Conservation (phyloP, 352 stramenopile species). For the Elongisporangium anandrum region DNA sequence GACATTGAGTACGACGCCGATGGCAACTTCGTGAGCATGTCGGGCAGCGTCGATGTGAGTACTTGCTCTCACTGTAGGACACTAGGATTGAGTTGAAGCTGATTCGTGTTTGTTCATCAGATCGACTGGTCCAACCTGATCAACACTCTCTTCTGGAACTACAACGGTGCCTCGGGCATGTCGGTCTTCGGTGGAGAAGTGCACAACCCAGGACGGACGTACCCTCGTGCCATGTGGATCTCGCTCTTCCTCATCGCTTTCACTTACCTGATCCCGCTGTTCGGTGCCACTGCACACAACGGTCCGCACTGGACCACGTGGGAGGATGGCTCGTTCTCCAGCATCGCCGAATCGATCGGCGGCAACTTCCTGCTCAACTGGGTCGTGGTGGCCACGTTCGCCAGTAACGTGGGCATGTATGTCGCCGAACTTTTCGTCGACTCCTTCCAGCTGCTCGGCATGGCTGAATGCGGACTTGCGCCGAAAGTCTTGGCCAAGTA, state of each 20-base stretch:
- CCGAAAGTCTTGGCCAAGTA: slow-evolving; percentile 77
- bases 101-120: slow-evolving; percentile 7
- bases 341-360: slow-evolving; percentile 78
- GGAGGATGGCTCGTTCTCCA: slow-evolving; percentile 88
- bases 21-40: slow-evolving; percentile 36
- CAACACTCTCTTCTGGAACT: slow-evolving; percentile 96
- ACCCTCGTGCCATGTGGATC: slow-evolving; percentile 79
- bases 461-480: slow-evolving; percentile 83
- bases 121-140: slow-evolving; percentile 84
- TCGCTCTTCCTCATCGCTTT: slow-evolving; percentile 75
- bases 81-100: background rate
- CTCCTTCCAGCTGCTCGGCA: slow-evolving; percentile 82
- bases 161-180: slow-evolving; percentile 89
- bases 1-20: slow-evolving; percentile 28
- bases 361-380: slow-evolving; percentile 84
- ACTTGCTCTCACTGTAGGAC: background rate
- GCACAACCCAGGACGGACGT: slow-evolving; percentile 66
- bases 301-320: slow-evolving; percentile 70
- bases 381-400: slow-evolving; percentile 84
- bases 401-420: slow-evolving; percentile 90
- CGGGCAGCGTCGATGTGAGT: slow-evolving; percentile 18
- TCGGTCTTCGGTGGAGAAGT: slow-evolving; percentile 89
- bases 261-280: slow-evolving; percentile 86
- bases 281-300: slow-evolving; percentile 71
- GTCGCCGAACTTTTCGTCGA: slow-evolving; percentile 92